Percentiles rank a stretch among this genome's conserved stretches.
These are phyloP conservation scores for Xylariaceae sp. DNA, from an alignment of 2,329 filamentous ascomycete species.

Conservation along the genomic window DNA sequence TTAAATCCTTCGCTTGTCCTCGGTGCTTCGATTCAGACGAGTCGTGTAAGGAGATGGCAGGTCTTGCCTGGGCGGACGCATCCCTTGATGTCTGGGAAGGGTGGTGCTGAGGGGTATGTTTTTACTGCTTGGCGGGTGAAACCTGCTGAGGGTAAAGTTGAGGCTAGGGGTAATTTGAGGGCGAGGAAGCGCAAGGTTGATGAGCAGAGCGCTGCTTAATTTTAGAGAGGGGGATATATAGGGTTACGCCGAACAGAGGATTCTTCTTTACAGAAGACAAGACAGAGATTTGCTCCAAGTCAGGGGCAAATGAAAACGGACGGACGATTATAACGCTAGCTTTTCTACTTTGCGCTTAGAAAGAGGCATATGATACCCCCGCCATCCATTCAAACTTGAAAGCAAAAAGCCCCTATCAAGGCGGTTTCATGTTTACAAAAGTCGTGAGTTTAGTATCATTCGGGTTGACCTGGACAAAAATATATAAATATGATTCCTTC, in stretches of 20 bases:
- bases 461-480: neutral
- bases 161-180: slow-evolving; percentile 75
- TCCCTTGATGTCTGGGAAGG: slow-evolving; percentile 83
- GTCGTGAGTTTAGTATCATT: neutral
- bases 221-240: neutral
- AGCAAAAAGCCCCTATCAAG: neutral
- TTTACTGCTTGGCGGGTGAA: slow-evolving; percentile 78
- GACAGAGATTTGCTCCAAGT: too few species aligned
- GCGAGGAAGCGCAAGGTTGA: slow-evolving; percentile 53
- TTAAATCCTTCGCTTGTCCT: slow-evolving; percentile 81
- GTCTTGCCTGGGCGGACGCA: slow-evolving; percentile 88
- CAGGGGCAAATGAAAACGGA: too few species aligned
- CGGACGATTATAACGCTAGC: neutral
- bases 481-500: neutral
- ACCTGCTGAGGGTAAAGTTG: slow-evolving; percentile 71
- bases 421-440: slow-evolving; percentile 1
- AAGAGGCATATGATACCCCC: slow-evolving; percentile 10
- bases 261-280: too few species aligned
- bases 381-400: neutral
- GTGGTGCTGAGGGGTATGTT: slow-evolving; percentile 84
- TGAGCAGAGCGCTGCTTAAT: slow-evolving; percentile 8
- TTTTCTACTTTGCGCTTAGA: neutral
- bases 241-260: neutral
- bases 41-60: slow-evolving; percentile 76
- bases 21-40: slow-evolving; percentile 73